phyloP scores from a whole-genome alignment of 176 grass and related monocot species.

The Zoysia pacifica region DNA sequence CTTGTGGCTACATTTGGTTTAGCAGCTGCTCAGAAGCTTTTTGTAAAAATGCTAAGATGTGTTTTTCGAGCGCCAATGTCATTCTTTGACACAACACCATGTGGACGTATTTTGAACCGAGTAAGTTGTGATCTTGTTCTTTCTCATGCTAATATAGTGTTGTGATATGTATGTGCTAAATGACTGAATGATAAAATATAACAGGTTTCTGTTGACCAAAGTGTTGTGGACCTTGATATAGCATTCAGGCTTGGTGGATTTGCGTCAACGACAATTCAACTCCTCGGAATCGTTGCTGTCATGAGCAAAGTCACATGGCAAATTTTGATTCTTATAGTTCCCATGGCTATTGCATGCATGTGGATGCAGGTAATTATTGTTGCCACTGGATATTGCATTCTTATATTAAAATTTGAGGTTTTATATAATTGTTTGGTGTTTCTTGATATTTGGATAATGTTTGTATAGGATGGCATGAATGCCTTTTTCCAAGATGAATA shows the following conservation, averaged over 20 bases:
- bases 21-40: slow-evolving; percentile 76
- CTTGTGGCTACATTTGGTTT: slow-evolving; percentile 65
- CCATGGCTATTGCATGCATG: slow-evolving; percentile 82
- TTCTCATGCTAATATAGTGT: background rate
- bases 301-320: slow-evolving; percentile 99
- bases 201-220: slow-evolving; percentile 92
- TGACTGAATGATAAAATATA: slow-evolving; percentile 19
- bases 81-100: slow-evolving; percentile 97
- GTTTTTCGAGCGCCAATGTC: slow-evolving; percentile 90
- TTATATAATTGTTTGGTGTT: background rate
- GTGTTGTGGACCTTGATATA: slow-evolving; percentile 85
- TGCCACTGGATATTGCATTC: background rate
- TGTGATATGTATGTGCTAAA: slow-evolving; percentile 14
- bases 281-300: slow-evolving; percentile 87
- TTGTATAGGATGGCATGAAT: background rate
- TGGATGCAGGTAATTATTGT: slow-evolving; percentile 89
- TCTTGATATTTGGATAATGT: background rate
- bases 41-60: slow-evolving; percentile 79
- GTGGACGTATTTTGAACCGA: slow-evolving; percentile 95
- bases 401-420: background rate
- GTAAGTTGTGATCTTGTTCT: slow-evolving; percentile 49
- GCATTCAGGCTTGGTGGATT: slow-evolving; percentile 79
- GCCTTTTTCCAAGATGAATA: no score
- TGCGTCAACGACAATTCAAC: slow-evolving; percentile 96
- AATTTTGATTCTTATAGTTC: slow-evolving; percentile 87